phyloP scores from a whole-genome alignment of 345 rosid species.

The Eucalyptus fibrosa region DNA sequence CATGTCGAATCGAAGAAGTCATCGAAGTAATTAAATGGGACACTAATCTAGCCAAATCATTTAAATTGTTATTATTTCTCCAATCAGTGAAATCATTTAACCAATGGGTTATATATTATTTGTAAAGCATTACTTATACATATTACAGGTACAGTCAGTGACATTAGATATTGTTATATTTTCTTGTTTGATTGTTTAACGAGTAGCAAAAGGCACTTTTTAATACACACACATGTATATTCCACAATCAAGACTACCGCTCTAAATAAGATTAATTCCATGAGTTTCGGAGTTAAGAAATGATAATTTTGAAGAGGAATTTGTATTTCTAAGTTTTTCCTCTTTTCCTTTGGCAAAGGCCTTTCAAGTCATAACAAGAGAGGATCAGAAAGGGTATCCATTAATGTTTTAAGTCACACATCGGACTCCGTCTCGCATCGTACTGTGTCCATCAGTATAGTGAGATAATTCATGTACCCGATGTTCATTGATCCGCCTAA shows the following conservation, averaged over 20 bases:
- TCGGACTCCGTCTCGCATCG: neutral
- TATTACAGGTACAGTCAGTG: neutral
- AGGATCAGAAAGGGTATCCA: neutral
- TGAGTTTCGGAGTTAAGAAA: neutral
- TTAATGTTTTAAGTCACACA: neutral
- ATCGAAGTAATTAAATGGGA: neutral
- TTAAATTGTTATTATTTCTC: neutral
- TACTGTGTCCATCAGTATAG: neutral
- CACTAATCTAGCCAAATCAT: neutral
- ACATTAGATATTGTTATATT: neutral
- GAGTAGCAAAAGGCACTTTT: neutral
- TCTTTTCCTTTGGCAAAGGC: neutral
- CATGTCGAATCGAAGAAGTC: neutral
- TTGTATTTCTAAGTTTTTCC: neutral
- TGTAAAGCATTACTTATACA: neutral
- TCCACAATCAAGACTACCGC: neutral
- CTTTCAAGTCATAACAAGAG: neutral
- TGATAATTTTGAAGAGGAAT: neutral
- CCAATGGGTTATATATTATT: neutral
- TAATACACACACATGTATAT: too few relatives aligned
- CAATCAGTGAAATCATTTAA: neutral
- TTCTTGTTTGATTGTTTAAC: neutral
- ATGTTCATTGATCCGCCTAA: neutral
- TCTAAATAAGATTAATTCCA: neutral
- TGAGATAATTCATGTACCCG: neutral